phyloP scores from a whole-genome alignment of 2,329 filamentous ascomycete species.

The Microcera coccophila region DNA sequence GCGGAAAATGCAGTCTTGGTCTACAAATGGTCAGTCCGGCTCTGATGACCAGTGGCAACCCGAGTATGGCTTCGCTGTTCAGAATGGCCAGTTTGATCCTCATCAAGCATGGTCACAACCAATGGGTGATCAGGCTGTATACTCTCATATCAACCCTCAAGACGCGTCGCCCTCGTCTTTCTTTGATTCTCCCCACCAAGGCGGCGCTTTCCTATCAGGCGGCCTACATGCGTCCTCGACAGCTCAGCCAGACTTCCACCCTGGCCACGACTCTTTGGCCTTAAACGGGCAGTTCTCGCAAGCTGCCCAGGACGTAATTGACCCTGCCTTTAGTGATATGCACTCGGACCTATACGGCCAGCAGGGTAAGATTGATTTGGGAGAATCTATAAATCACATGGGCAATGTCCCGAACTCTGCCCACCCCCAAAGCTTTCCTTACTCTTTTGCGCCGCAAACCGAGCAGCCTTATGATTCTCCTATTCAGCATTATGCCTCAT shows the following conservation, averaged over 20 bases:
- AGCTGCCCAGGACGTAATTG: constrained; percentile 33
- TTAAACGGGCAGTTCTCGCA: constrained; percentile 35
- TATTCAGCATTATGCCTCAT: constrained; percentile 31
- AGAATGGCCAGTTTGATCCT: constrained; percentile 37
- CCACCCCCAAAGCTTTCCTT: constrained; percentile 34
- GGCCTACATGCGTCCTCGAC: constrained; percentile 29
- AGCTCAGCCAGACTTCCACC: constrained; percentile 29
- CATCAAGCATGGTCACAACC: constrained; percentile 38
- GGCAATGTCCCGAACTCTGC: constrained; percentile 30
- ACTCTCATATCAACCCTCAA: constrained; percentile 31
- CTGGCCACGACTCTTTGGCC: constrained; percentile 29
- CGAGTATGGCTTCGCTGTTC: constrained; percentile 32
- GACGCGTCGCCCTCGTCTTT: constrained; percentile 32
- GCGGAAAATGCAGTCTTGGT: constrained; percentile 41
- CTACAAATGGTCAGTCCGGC: constrained; percentile 35
- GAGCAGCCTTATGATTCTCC: constrained; percentile 32
- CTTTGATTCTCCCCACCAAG: constrained; percentile 32
- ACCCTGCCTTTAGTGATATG: constrained; percentile 36
- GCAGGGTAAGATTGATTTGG: constrained; percentile 31
- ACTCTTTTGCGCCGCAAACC: constrained; percentile 31
- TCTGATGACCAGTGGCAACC: constrained; percentile 36
- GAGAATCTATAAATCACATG: constrained; percentile 27
- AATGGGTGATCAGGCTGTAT: constrained; percentile 31
- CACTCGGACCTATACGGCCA: constrained; percentile 37
- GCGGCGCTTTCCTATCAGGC: constrained; percentile 27